phyloP scores from a whole-genome alignment of 768 basidiomycete species.

The Sarcodon sp. region DNA sequence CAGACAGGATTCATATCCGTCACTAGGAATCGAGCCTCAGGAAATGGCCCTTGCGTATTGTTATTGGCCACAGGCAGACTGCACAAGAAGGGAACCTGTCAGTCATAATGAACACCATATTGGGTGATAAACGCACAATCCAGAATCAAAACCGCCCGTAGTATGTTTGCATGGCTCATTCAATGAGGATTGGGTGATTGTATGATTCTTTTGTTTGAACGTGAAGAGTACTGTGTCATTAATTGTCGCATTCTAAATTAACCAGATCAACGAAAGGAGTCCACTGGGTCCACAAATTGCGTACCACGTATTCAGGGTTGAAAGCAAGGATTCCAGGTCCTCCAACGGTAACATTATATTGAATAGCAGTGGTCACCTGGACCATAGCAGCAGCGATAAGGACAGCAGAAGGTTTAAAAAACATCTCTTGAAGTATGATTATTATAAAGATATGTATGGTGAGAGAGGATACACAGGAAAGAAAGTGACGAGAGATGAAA shows the following conservation, averaged over 20 bases:
- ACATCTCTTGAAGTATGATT: neutral
- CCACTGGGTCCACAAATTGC: constrained; percentile 2
- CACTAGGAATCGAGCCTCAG: constrained; percentile 29
- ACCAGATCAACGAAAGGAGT: neutral
- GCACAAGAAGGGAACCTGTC: constrained; percentile 1
- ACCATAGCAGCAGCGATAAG: constrained; percentile 16
- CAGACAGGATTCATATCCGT: constrained; percentile 34
- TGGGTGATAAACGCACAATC: constrained; percentile 29
- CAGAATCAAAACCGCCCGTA: constrained; percentile 39
- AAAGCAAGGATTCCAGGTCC: constrained; percentile 27
- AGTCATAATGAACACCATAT: constrained; percentile 11
- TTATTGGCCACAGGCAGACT: constrained; percentile 35
- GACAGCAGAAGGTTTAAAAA: constrained; percentile 11
- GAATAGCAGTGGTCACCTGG: constrained; percentile 20
- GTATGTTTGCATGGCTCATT: constrained; percentile 29
- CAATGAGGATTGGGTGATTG: constrained; percentile 45
- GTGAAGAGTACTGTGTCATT: constrained; percentile 37
- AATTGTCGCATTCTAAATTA: constrained; percentile 24
- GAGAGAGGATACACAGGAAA: no score
- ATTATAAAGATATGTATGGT: no score
- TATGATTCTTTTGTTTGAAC: constrained; percentile 45
- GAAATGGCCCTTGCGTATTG: constrained; percentile 28
- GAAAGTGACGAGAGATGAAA: no score
- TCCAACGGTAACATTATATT: constrained; percentile 34
- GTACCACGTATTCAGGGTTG: constrained; percentile 22